These are phyloP conservation scores for Kazachstania sp. DNA, from an alignment of 1,139 yeast species.

Conservation along the genomic window DNA sequence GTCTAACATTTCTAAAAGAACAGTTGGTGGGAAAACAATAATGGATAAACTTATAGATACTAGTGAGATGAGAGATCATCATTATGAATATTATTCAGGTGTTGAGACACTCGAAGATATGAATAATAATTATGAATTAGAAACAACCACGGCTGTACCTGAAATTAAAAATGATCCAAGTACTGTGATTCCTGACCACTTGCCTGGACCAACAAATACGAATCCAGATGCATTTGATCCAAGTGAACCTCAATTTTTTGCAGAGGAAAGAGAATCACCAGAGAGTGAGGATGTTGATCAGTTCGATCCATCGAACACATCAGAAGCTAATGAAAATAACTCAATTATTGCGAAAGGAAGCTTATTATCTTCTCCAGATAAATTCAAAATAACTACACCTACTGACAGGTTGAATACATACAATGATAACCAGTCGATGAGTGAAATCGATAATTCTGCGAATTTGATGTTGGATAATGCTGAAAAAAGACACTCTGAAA, in stretches of 20 bases:
- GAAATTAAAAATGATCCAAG: conserved; percentile 24
- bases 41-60: conserved; percentile 72
- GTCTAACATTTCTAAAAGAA: conserved; percentile 63
- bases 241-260: conserved; percentile 57
- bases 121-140: conserved; percentile 41
- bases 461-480: conserved; percentile 1
- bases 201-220: conserved; percentile 18
- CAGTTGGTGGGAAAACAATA: conserved; percentile 50
- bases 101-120: conserved; percentile 62
- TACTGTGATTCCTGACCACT: conserved; percentile 20
- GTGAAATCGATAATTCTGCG: background rate
- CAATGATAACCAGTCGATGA: background rate
- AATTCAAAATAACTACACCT: background rate
- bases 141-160: conserved; percentile 6
- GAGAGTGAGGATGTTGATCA: background rate
- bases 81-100: conserved; percentile 84
- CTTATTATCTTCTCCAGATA: background rate
- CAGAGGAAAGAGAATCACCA: conserved; percentile 27
- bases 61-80: conserved; percentile 81
- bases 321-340: background rate
- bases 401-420: background rate
- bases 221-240: conserved; percentile 44
- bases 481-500: conserved; percentile 68
- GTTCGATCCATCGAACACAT: background rate
- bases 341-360: background rate